phyloP scores from a whole-genome alignment of 1,284 basidiomycete species.

The Cutaneotrichosporon dermatis region DNA sequence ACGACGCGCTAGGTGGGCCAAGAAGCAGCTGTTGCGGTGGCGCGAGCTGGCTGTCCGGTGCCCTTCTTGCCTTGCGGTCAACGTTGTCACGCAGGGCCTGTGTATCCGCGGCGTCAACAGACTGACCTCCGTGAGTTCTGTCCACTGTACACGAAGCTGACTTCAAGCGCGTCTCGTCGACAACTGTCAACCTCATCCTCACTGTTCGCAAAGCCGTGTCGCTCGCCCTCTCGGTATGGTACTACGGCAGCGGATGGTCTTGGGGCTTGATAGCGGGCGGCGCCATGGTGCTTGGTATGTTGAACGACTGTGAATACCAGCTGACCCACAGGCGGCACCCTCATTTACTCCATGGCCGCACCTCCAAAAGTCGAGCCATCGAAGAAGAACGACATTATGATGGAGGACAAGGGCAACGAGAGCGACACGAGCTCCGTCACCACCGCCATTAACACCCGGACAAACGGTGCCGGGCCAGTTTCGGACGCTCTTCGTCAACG shows the following conservation, averaged over 20 bases:
- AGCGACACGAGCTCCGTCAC: not conserved
- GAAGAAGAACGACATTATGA: not conserved
- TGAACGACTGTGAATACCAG: not conserved
- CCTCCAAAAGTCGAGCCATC: not conserved
- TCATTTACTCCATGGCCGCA: slow-evolving; percentile 23
- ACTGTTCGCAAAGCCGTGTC: slow-evolving; percentile 86
- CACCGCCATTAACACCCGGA: not conserved
- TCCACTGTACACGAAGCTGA: not conserved
- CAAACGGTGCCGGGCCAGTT: not conserved
- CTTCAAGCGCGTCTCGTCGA: slow-evolving; percentile 58
- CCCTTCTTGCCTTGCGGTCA: slow-evolving; percentile 66
- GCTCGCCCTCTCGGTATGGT: slow-evolving; percentile 58
- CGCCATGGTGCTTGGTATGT: slow-evolving; percentile 37
- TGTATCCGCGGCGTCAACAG: slow-evolving; percentile 89
- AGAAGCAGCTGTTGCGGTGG: slow-evolving; percentile 8
- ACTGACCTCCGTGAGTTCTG: slow-evolving; percentile 56
- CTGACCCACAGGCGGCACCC: slow-evolving; percentile 19
- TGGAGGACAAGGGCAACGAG: not conserved
- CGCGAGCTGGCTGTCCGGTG: slow-evolving; percentile 50
- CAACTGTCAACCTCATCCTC: slow-evolving; percentile 82
- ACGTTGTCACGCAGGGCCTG: slow-evolving; percentile 78
- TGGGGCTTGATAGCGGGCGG: slow-evolving; percentile 41
- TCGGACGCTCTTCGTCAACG: not conserved
- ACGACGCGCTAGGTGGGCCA: slow-evolving; percentile 2
- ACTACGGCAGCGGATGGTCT: slow-evolving; percentile 41